Evolutionary conservation across 2,329 filamentous ascomycete genomes (phyloP).

Genomic region (Golovinomyces cichoracearum): DNA sequence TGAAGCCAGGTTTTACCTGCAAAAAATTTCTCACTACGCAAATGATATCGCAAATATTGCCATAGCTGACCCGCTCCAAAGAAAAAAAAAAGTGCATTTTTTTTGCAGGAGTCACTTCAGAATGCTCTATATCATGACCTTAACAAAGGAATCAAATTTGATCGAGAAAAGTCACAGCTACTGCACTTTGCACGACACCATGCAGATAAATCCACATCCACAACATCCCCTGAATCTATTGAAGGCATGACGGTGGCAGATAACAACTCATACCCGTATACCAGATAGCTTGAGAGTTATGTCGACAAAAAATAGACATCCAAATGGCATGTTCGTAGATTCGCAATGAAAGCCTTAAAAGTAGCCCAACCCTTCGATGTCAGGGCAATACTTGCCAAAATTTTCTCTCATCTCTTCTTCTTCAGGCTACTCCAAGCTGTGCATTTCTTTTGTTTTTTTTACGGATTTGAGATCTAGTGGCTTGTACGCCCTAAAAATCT

Average conservation of each 20-base stretch:
- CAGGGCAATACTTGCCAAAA: no score
- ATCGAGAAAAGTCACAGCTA: background rate
- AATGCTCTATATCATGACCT: background rate
- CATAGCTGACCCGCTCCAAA: no score
- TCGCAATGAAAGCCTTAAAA: no score
- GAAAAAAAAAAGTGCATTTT: no score
- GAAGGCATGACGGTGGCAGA: background rate
- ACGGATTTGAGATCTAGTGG: no score
- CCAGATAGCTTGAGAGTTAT: background rate
- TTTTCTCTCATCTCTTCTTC: no score
- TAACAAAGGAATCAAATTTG: background rate
- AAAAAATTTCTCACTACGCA: background rate
- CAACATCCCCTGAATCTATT: background rate
- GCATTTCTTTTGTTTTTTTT: no score
- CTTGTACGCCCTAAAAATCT: no score
- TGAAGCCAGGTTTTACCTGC: background rate
- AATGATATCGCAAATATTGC: no score
- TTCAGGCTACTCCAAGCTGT: no score
- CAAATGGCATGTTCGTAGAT: no score
- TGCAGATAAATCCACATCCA: background rate
- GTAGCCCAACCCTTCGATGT: no score
- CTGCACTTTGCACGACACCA: background rate
- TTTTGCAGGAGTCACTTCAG: background rate
- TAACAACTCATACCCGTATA: background rate
- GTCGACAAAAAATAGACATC: background rate